Evolutionary conservation across 164 flowering plant species (phyloP), one percentile per base, ranked within the genome.

Genomic region (Pachysandra terminalis): DNA sequence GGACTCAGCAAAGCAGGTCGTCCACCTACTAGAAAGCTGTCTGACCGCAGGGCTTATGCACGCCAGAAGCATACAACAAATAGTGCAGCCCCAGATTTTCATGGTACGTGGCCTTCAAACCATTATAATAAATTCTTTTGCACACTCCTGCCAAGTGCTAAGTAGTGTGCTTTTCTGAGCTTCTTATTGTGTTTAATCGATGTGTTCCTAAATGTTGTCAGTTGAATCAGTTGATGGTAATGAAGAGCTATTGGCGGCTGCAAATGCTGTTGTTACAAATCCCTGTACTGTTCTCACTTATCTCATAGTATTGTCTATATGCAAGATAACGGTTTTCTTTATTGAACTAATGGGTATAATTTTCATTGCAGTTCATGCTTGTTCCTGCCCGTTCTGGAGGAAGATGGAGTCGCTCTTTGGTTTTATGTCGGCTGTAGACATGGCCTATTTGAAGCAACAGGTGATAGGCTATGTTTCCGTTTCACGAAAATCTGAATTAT

Each of bases 171-270:
- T 73, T 71, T 4, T 9, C 25, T n/a, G 19, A 60, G 66, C 23
- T 15, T 59, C 19, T 19, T 49, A 6, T 58, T 57, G 8, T 57
- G 8, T 71, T 64, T 66, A 27, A 28, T 59, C n/a, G 27, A 27
- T 27, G 8, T 52, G 7, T 21, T 59, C 16, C 57, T 22, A 5
- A n/a, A 51, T 51, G 48, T 64, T 71, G 49, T 70, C 75, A 82
- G 93, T 85, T 79, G 92, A 86, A 75, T 80, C 87, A 66, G 90
- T 82, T 69, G 87, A 88, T 86, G 93, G 87, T 21, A 86, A 84
- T 69, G 91, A 83, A 76, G 97, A 90, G 76, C 85, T 93, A 26
- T 26, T 84, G 77, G 92, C 90, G 77, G 97, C 96, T 73, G 96
- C 85, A 67, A 88, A 80, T 48, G 86, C 87, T 68, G 92, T 82